Evolutionary conservation across 352 stramenopile species (phyloP).

Genomic region (Paralagenidium karlingii): DNA sequence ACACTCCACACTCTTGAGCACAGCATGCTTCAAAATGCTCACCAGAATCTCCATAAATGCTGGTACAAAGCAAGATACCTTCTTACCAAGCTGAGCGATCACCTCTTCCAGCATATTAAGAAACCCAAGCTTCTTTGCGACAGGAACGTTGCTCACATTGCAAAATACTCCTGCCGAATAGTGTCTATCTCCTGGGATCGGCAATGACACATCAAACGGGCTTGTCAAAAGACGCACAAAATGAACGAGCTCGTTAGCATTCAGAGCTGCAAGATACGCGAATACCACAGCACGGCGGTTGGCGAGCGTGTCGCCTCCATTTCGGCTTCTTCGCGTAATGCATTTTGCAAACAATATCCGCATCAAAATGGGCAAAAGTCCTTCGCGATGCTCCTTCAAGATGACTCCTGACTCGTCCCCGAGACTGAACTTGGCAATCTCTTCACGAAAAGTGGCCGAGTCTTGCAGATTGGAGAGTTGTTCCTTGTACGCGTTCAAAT

Average conservation of each 20-base stretch:
- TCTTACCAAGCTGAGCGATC: constrained; percentile 74
- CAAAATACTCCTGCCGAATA: no score
- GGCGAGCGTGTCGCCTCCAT: constrained; percentile 72
- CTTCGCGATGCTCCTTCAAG: constrained; percentile 59
- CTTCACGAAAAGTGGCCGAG: constrained; percentile 75
- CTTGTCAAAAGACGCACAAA: constrained; percentile 86
- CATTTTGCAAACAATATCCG: constrained; percentile 87
- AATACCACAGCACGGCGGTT: constrained; percentile 83
- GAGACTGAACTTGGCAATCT: constrained; percentile 85
- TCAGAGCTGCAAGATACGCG: constrained; percentile 74
- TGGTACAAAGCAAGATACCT: constrained; percentile 71
- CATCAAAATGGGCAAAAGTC: constrained; percentile 77
- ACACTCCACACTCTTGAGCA: constrained; percentile 7
- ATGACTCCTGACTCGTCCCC: constrained; percentile 49
- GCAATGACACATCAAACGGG: constrained; percentile 51
- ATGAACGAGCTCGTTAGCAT: constrained; percentile 54
- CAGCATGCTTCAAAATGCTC: constrained; percentile 51
- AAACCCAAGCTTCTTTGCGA: constrained; percentile 76
- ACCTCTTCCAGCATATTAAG: constrained; percentile 84
- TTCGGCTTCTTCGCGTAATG: constrained; percentile 73
- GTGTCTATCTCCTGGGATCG: constrained; percentile 1
- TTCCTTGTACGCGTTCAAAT: constrained; percentile 75
- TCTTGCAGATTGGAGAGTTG: constrained; percentile 75
- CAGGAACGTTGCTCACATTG: constrained; percentile 7
- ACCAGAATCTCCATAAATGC: constrained; percentile 63